Evolutionary conservation across 305 asterid species (phyloP).

Genomic region (Fraxinus ornus): DNA sequence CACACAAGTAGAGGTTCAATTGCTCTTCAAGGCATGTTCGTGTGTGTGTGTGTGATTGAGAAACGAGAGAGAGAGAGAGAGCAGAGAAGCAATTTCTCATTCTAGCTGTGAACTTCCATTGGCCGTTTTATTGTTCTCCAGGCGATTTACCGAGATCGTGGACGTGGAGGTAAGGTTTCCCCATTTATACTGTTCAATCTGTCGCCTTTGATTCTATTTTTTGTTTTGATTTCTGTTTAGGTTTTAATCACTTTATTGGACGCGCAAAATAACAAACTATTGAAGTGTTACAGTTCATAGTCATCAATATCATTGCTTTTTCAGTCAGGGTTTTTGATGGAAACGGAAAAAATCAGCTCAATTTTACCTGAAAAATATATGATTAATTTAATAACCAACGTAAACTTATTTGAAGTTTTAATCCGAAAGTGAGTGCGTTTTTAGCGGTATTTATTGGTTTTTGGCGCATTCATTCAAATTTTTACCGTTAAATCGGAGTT

Average conservation of each 20-base stretch:
- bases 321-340: neutral
- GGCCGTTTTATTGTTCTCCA: constrained; percentile 14
- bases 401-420: constrained; percentile 14
- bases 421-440: neutral
- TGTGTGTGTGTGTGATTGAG: neutral
- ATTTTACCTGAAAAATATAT: constrained; percentile 14
- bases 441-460: neutral
- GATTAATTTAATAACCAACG: constrained; percentile 10
- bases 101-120: neutral
- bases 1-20: constrained; percentile 24
- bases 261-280: constrained; percentile 26
- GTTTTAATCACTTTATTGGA: constrained; percentile 24
- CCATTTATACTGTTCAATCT: constrained; percentile 9
- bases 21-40: constrained; percentile 14
- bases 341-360: constrained; percentile 14
- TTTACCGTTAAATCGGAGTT: constrained; percentile 26
- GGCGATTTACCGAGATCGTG: constrained; percentile 20
- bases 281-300: constrained; percentile 5
- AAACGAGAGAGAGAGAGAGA: neutral
- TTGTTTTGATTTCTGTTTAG: constrained; percentile 5
- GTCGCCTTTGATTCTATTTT: neutral
- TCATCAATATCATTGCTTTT: neutral
- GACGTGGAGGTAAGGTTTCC: constrained; percentile 25
- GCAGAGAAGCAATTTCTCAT: constrained; percentile 8
- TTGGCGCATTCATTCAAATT: neutral